Conservation (phyloP, 306 rosid genomes). For the Cucurbita argyrosperma region DNA sequence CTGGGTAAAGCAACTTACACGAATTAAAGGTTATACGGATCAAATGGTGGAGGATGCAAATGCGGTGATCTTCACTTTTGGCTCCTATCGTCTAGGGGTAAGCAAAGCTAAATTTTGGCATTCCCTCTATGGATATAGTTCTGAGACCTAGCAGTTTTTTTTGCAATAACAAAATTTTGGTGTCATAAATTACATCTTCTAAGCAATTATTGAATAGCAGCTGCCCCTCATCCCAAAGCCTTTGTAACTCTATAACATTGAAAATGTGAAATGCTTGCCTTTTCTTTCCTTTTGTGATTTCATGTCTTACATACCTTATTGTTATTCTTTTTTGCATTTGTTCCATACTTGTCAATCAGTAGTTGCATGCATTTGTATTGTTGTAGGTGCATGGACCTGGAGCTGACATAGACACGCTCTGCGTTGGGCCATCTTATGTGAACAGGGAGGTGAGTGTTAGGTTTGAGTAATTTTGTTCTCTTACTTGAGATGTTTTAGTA, state of each 20-base stretch:
- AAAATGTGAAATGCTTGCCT: not conserved
- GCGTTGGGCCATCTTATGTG: slow-evolving; percentile 78
- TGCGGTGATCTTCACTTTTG: slow-evolving; percentile 78
- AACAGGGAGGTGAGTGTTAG: slow-evolving; percentile 46
- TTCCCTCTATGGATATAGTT: not conserved
- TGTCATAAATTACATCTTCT: not conserved
- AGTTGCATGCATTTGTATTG: not conserved
- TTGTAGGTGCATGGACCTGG: slow-evolving; percentile 79
- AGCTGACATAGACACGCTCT: slow-evolving; percentile 72
- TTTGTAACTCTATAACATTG: not conserved
- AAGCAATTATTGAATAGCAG: not conserved
- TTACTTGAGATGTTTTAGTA: not conserved
- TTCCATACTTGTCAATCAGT: not conserved
- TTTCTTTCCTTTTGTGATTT: not conserved
- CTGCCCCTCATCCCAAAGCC: not conserved
- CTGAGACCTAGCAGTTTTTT: not conserved
- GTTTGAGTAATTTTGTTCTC: not conserved
- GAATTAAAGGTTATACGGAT: slow-evolving; percentile 71
- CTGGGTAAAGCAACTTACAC: slow-evolving; percentile 87
- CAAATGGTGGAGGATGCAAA: slow-evolving; percentile 97
- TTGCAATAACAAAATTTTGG: not conserved
- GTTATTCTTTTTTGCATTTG: not conserved
- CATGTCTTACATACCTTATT: not conserved
- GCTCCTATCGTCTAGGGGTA: slow-evolving; percentile 87
- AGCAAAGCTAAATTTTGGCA: slow-evolving; percentile 11